phyloP scores from a whole-genome alignment of 2,329 filamentous ascomycete genomes.

The Fusarium buxicola region DNA sequence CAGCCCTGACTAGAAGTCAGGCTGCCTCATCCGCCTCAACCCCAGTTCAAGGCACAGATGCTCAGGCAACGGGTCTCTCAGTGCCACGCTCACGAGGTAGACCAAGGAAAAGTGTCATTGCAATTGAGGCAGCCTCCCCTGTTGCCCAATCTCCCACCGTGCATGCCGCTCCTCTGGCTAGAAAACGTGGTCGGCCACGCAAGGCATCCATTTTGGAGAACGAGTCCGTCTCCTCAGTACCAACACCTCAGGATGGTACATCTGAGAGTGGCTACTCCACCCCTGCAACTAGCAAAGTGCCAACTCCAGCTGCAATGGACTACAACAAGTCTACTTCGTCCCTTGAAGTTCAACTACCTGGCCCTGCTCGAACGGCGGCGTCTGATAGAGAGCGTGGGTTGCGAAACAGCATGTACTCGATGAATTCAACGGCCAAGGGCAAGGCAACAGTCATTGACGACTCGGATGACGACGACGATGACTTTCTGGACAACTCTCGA shows the following conservation, averaged over 20 bases:
- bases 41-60: constrained; percentile 5
- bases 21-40: constrained; percentile 14
- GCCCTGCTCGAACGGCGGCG: constrained; percentile 23
- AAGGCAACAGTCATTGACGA: constrained; percentile 55
- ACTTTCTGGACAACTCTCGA: constrained; percentile 40
- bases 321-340: constrained; percentile 32
- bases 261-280: constrained; percentile 52
- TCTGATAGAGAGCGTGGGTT: constrained; percentile 47
- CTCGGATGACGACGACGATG: constrained; percentile 55
- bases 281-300: constrained; percentile 52
- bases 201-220: constrained; percentile 36
- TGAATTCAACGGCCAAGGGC: constrained; percentile 60
- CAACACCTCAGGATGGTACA: constrained; percentile 46
- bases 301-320: constrained; percentile 49
- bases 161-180: constrained; percentile 13
- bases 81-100: constrained; percentile 39
- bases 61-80: not conserved
- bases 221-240: constrained; percentile 49
- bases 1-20: constrained; percentile 36
- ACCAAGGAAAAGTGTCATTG: constrained; percentile 36
- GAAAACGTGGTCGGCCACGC: constrained; percentile 34
- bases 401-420: constrained; percentile 59
- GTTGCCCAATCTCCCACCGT: constrained; percentile 3
- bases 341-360: constrained; percentile 49
- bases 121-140: constrained; percentile 13